Evolutionary conservation across 805 yeast genomes (phyloP), one percentile per base, ranked within the genome.

Genomic region (Candida maris): DNA sequence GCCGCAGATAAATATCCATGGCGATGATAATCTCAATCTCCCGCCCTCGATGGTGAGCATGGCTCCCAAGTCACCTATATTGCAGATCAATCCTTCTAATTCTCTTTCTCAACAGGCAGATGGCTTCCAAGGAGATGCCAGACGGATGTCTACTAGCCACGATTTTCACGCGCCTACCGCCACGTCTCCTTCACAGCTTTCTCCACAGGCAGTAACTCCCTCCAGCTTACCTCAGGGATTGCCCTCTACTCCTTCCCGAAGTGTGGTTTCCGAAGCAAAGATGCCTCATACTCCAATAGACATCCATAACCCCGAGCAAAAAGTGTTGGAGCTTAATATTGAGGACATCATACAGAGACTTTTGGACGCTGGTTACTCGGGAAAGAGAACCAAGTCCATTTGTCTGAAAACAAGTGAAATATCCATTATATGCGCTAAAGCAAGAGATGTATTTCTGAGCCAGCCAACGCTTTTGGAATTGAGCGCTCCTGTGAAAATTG

Each of bases 291-390:
- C 49, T 35, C 57, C 37, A 28, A 42, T 31, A 21, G 45, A 37
- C 21, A 50, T 25, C 23, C 34, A 30, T 35, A 30, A 37, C 19
- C 32, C 36, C 15, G 39, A 32, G 35, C 39, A 15, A 14, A 28
- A 17, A 26, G 35, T 30, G 13, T 29, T 30, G 7, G 41, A 36
- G 19, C 35, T 42, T 19, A 46, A 49, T 57, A 73, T 93, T 30
- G 98, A 93, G 62, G 94, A 86, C 54, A 69, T 86, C 32, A 93
- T 93, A 42, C 97, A 89, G 65, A 70, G 95, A 49, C 70, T 93
- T 45, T 70, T 93, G 45, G 97, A 93, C 64, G 96, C 96, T 1
- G 99, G 97, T 7, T 93, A 93, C 62, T 77, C 89, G 9, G 97
- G 97, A 6, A 93, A 91, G 59, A 74, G 95, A 54, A 87, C 96